phyloP scores from a whole-genome alignment of 2,329 filamentous ascomycete species.

The Alternaria brassicae region DNA sequence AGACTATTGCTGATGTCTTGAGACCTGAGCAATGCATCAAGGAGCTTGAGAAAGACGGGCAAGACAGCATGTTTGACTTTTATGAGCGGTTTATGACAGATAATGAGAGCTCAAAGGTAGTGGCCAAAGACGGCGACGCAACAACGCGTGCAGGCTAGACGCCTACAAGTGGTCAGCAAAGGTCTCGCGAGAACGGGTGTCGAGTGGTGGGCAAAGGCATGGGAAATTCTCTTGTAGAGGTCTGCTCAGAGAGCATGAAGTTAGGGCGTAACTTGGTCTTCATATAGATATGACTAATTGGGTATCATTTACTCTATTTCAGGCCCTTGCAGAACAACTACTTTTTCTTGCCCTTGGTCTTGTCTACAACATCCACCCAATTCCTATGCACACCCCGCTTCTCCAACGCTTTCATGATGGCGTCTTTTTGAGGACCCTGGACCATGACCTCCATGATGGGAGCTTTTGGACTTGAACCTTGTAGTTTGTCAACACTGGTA shows the following conservation, averaged over 20 bases:
- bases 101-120: background rate
- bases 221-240: background rate
- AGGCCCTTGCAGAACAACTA: constrained; percentile 10
- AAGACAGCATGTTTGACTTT: constrained; percentile 39
- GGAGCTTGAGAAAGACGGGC: constrained; percentile 27
- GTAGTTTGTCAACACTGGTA: constrained; percentile 67
- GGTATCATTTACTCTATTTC: constrained; percentile 15
- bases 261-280: background rate
- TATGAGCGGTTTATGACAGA: constrained; percentile 31
- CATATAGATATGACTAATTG: background rate
- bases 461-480: constrained; percentile 66
- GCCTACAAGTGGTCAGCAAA: background rate
- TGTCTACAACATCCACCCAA: constrained; percentile 71
- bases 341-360: constrained; percentile 70
- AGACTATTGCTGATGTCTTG: constrained; percentile 39
- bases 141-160: background rate
- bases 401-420: constrained; percentile 65
- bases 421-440: constrained; percentile 70
- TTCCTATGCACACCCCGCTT: constrained; percentile 64
- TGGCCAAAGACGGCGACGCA: background rate
- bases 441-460: constrained; percentile 72
- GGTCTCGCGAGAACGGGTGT: background rate
- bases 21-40: constrained; percentile 37
- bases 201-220: background rate
- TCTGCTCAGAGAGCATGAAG: background rate